Evolutionary conservation across 441 rosid species (phyloP), one percentile per base, ranked within the genome.

Genomic region (Aquilaria agallochum): DNA sequence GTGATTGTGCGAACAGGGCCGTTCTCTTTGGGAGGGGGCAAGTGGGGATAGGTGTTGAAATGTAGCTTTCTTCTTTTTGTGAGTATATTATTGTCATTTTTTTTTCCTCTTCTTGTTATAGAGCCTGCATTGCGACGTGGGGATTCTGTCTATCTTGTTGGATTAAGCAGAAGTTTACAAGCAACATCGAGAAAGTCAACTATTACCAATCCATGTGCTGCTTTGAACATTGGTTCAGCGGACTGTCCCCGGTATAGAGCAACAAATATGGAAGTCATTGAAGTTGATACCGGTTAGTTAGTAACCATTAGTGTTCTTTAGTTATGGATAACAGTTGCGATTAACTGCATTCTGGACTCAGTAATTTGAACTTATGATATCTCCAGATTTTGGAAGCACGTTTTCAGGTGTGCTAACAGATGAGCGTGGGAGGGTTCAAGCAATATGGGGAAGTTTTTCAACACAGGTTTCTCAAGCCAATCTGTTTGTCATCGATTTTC

Each of bases 401-500:
- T 90, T 92, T 73, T 88, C 98, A 20, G 99, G 99, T 42, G 97
- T 90, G 63, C 80, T 95, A 65, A 78, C 93, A 62, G 89, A 89
- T 81, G 93, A 88, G 84, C 89, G 45, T 11, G 99, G 98, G 76
- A 80, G 86, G 77, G 93, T 95, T 64, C 90, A 86, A 72, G 99
- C 99, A 68, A 72, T 95, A 50, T 95, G 99, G 99, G 99, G 86
- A 71, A 83, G 98, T 83, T 95, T 95, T 83, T 85, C 97, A 10
- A 80, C 91, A 67, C 92, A 86, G 97, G 99, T 92, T 72, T 69
- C 64, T 57, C 73, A 68, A 48, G 2, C 50, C 59, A 40, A 55
- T 68, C 14, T 61, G n/a, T 13, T 45, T 65, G 50, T 67, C 68
- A 48, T 67, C 15, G 31, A 58, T 58, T 15, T 68, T 51, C 20